phyloP scores from a whole-genome alignment of 2,329 filamentous ascomycete genomes.

The Colletotrichum lindemuthianum region DNA sequence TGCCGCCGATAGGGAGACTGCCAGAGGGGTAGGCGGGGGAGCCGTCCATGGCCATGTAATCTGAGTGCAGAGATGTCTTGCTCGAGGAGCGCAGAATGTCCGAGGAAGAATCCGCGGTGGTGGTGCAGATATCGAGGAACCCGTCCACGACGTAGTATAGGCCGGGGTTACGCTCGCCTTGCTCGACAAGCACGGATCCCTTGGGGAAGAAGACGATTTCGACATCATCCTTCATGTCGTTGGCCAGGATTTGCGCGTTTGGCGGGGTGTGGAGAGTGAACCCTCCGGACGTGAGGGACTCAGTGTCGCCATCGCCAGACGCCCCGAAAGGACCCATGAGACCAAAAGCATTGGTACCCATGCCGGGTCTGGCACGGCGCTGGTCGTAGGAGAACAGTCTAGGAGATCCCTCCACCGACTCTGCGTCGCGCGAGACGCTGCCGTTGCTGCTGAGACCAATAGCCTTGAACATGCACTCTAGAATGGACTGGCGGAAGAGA shows the following conservation, averaged over 20 bases:
- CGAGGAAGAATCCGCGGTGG: slow-evolving; percentile 65
- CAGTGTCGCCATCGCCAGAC: slow-evolving; percentile 82
- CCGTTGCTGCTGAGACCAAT: slow-evolving; percentile 81
- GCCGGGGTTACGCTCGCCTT: slow-evolving; percentile 95
- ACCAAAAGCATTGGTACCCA: slow-evolving; percentile 83
- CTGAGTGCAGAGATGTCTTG: slow-evolving; percentile 42
- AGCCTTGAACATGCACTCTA: slow-evolving; percentile 96
- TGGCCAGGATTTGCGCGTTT: slow-evolving; percentile 72
- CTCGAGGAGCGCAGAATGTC: slow-evolving; percentile 53
- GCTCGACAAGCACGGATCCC: slow-evolving; percentile 92
- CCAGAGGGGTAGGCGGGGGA: slow-evolving; percentile 35
- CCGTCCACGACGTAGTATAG: slow-evolving; percentile 98
- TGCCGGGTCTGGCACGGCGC: slow-evolving; percentile 79
- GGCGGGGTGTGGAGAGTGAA: slow-evolving; percentile 69
- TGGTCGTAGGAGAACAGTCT: slow-evolving; percentile 86
- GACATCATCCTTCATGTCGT: slow-evolving; percentile 89
- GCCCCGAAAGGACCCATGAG: slow-evolving; percentile 87
- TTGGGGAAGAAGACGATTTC: slow-evolving; percentile 98
- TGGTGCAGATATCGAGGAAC: slow-evolving; percentile 93
- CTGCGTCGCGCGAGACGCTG: slow-evolving; percentile 71
- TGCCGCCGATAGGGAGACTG: slow-evolving; percentile 39
- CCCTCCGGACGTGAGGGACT: slow-evolving; percentile 81
- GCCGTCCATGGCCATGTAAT: slow-evolving; percentile 22
- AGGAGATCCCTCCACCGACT: slow-evolving; percentile 87
- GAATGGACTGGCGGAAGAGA: slow-evolving; percentile 86